These are phyloP conservation scores for Xylaria flabelliformis DNA, from an alignment of 495 filamentous ascomycete genomes.

Conservation along the genomic window DNA sequence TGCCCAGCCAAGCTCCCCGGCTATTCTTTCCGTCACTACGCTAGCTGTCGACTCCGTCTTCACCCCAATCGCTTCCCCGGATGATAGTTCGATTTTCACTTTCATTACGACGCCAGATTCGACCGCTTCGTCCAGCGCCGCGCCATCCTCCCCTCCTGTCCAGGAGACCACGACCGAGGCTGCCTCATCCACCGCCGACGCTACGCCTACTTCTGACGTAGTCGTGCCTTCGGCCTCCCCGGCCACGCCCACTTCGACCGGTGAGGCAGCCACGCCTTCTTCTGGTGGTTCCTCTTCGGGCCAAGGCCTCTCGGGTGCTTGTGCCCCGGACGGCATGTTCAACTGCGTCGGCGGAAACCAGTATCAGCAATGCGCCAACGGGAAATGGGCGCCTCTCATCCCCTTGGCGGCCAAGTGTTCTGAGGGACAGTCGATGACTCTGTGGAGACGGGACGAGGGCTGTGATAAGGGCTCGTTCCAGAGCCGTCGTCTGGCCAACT, in stretches of 20 bases:
- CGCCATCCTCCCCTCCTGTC: neutral
- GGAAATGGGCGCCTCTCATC: conserved; percentile 35
- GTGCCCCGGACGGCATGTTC: conserved; percentile 39
- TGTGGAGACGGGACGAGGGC: conserved; percentile 31
- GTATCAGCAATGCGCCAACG: conserved; percentile 43
- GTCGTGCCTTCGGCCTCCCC: neutral
- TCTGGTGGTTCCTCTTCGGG: conserved; percentile 13
- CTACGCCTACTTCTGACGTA: neutral
- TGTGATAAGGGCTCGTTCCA: neutral
- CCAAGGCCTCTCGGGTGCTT: conserved; percentile 37
- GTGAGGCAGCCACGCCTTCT: neutral
- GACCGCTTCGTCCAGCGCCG: neutral
- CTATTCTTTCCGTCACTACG: neutral
- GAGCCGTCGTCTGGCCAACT: neutral
- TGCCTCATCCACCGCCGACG: neutral
- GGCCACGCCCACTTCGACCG: neutral
- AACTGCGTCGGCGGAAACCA: conserved; percentile 44
- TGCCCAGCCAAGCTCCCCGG: neutral
- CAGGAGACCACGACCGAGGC: neutral
- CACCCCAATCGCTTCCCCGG: neutral
- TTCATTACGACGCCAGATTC: neutral
- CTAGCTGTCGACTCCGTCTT: neutral
- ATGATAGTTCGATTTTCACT: neutral
- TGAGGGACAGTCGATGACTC: conserved; percentile 35
- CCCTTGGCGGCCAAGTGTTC: conserved; percentile 37